Base-by-base conservation (phyloP, 306 rosid species). In the Amphicarpaea edgeworthii region DNA sequence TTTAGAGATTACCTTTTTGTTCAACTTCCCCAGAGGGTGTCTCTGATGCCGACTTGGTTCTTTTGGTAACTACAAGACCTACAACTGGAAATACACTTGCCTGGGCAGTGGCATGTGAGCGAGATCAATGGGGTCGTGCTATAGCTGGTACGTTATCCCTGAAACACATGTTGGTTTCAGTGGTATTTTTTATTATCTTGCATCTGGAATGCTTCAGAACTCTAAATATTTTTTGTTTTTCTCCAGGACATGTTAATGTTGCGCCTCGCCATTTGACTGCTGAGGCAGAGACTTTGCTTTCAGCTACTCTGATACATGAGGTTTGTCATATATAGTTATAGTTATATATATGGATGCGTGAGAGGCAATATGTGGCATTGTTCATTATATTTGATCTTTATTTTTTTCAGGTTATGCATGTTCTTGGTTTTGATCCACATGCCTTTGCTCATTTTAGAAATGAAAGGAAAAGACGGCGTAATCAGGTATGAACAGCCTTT, bases 111-210 rank as follows among this genome's bases (percentile, higher is more conserved):
- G 99, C 99, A 83, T 96, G 98, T 75, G 99, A 96, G 80, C 92
- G 99, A 45, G 99, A 96, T 90, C 99, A 96, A 82, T 96, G 99
- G 99, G 99, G 99, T 49, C 99, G 98, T 66, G 98, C 98, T 34
- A 90, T 96, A 80, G 99, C 99, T 62, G 99, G 99, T 93, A 84
- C 60, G 30, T 68, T 68, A 51, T 83, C 74, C 46, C 38, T 65
- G 51, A 63, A 82, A n/a, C 45, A 45, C 46, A 16, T 66, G 47
- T 75, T 69, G 49, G 19, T 79, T 28, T 72, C 17, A 17, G 47
- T 72, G 16, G 2, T 34, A 11, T 20, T 80, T 73, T n/a, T 63
- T 68, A 8, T 59, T 53, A 66, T 79, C 45, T 59, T 37, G 49
- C 61, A 67, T 43, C 79, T 60, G 24, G 21, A 68, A 55, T 66